phyloP scores from a whole-genome alignment of 2,329 filamentous ascomycete genomes.

The Lasiodiplodia theobromae region DNA sequence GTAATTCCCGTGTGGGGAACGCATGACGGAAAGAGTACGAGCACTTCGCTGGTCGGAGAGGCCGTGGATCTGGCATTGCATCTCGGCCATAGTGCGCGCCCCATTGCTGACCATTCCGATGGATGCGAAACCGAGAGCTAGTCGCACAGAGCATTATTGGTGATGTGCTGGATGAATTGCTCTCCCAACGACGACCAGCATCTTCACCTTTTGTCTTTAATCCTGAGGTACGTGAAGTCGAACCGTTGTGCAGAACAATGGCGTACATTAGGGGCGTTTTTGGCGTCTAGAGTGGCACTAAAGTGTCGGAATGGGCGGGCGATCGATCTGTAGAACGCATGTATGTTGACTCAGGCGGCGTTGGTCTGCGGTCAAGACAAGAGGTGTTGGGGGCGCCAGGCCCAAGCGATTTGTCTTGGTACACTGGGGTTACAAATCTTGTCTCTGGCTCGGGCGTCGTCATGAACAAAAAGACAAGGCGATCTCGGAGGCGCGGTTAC shows the following conservation, averaged over 20 bases:
- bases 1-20: conserved; percentile 8
- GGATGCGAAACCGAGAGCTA: conserved; percentile 13
- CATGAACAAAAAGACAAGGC: neutral
- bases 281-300: neutral
- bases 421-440: conserved; percentile 9
- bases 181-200: neutral
- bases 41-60: neutral
- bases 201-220: neutral
- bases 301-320: conserved; percentile 4
- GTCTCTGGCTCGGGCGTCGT: neutral
- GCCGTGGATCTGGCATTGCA: conserved; percentile 6
- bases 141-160: neutral
- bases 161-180: neutral
- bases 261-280: neutral
- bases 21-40: neutral
- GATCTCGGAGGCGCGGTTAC: conserved; percentile 2
- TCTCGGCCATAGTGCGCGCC: neutral
- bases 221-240: neutral
- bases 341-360: conserved; percentile 11
- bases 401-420: conserved; percentile 15
- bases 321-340: conserved; percentile 13
- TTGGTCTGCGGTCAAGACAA: conserved; percentile 18
- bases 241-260: neutral
- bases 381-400: conserved; percentile 11
- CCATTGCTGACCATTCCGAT: neutral